Evolutionary conservation across 345 rosid genomes (phyloP), one percentile per base, ranked within the genome.

Genomic region (Brassica cretica): DNA sequence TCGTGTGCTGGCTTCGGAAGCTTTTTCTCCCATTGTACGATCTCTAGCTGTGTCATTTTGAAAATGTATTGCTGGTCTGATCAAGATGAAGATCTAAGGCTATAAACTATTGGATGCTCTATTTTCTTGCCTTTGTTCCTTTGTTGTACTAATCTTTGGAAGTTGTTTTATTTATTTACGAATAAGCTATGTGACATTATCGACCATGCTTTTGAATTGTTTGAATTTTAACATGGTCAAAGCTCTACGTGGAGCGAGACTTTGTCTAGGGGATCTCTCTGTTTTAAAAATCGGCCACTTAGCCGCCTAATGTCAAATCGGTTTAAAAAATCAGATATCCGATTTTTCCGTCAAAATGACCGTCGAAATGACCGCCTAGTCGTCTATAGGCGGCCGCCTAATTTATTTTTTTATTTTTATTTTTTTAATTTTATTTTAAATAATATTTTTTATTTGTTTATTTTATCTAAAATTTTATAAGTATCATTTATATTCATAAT

Each of bases 21-120:
- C 24, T 21, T 21, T 21, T 21, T 21, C 24, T 21, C 24, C 24
- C 24, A 0, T 21, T 21, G 24, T 21, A 21, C 60, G 18, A 15
- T 55, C 66, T 71, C 49, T 77, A 37, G 49, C 10, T 24, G 76
- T 77, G 8, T 25, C 65, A 2, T 5, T 77, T 64, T 77, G 71
- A 75, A 46, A 46, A 46, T 46, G 15, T 46, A 10, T 39, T 9
- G 46, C 14, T 9, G 44, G 55, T 46, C 15, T 46, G 16, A 11
- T 46, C 55, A 46, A 46, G 55, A 46, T 12, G 55, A 46, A 46
- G 6, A 46, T 46, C 6, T 14, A 46, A 12, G 16, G 55, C 55
- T 46, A 4, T 46, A 46, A 14, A 46, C 15, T 46, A 46, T 4
- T 37, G 46, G 12, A 46, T 11, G 16, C 5, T 19, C 35, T 14